Evolutionary conservation across 129 eudicot genomes (phyloP), one percentile per base, ranked within the genome.

Genomic region (Centaurea solstitialis): DNA sequence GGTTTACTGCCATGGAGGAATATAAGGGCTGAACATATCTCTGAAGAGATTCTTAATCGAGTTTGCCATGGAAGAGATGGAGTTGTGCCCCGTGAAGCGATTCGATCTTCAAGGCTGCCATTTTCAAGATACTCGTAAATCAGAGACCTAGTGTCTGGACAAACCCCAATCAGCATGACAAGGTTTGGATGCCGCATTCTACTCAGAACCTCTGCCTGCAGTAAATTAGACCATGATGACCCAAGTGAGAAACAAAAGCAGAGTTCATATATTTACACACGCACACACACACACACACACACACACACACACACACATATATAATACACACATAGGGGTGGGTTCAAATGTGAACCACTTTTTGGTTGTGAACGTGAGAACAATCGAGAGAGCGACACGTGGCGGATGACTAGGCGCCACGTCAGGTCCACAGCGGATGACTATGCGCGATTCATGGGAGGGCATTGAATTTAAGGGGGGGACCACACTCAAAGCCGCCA

Each of bases 101-200:
- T 89, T 85, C 72, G 90, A 84, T 87, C 89, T 83, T 92, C 89
- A 40, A 94, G 96, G 87, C 84, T 92, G 28, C 94, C 93, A 59
- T 85, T 90, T 82, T 90, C 98, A 30, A 87, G 90, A 79, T 87
- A 92, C 80, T 94, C 98, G 39, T 89, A 89, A 70, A 92, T 83
- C 57, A 94, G 82, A 43, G 98, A 87, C 76, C 91, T 79, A 5
- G 89, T 85, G 81, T 90, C 96, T 72, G 96, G 87, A 85, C 97
- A 94, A 83, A 89, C 81, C 7, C 98, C 98, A 7, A 94, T 72
- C n/a, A 92, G 87, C 20, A 83, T 85, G 11, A 85, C 93, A 50
- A 94, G 88, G 82, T 95, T 95, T 78, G 97, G 97, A 88, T 95
- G 98, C 76, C 98, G 80, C 83, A 87, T 84, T 87, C 97, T 90